A percentile compares a stretch with the other conserved stretches of the same genome.
phyloP scores from a whole-genome alignment of 768 basidiomycete species.

The Lentinula boryana region DNA sequence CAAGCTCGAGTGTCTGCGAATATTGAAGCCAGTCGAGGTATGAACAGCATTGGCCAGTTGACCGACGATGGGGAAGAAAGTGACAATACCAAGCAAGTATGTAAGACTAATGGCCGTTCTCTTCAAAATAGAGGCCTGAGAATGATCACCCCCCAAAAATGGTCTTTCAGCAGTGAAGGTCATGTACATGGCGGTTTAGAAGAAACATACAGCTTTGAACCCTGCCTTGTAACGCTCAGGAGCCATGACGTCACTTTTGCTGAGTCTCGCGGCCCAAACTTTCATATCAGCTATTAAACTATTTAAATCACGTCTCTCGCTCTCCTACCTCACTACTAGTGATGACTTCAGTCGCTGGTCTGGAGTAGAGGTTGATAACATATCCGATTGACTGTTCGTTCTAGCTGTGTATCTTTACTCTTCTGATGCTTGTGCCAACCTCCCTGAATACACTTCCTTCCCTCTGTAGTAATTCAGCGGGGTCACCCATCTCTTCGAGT shows the following conservation, averaged over 20 bases:
- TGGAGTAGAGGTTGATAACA: too few species aligned
- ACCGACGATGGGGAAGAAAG: background rate
- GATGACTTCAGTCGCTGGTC: too few species aligned
- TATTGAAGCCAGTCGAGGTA: background rate
- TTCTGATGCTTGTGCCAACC: background rate
- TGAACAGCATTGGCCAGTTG: background rate
- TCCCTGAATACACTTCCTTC: constrained; percentile 38
- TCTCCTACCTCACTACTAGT: too few species aligned
- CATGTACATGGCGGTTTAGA: background rate
- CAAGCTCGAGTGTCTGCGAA: background rate
- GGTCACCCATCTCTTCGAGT: constrained; percentile 40
- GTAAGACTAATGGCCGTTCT: background rate
- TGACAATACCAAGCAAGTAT: background rate
- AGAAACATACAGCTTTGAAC: too few species aligned
- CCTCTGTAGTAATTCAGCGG: constrained; percentile 28
- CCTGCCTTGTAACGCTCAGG: too few species aligned
- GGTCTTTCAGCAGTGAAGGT: background rate
- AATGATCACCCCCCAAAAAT: background rate
- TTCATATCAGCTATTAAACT: too few species aligned
- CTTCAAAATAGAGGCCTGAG: background rate
- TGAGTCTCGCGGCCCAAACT: too few species aligned
- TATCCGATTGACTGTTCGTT: too few species aligned
- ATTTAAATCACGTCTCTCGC: too few species aligned
- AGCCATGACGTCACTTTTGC: too few species aligned
- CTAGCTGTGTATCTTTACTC: too few species aligned